Percentiles rank a stretch among this genome's conserved stretches.
Evolutionary conservation across 495 filamentous ascomycete genomes (phyloP).

Genomic region (Tuber calosporum): DNA sequence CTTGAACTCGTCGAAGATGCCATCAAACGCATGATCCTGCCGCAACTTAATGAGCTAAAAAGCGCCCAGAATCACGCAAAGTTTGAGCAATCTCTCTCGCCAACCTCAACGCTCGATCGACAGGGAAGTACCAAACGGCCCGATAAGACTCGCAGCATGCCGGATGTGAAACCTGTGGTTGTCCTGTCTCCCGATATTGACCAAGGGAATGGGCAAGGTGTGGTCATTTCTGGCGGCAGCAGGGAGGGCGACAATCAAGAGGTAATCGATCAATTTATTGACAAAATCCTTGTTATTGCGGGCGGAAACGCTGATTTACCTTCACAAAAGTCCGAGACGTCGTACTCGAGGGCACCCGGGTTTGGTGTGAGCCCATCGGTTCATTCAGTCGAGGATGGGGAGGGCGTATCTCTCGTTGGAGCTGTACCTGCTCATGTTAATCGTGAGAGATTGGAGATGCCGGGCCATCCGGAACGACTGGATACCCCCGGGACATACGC

Average conservation of each 20-base stretch:
- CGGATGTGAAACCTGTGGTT: slow-evolving; percentile 62
- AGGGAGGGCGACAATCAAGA: slow-evolving; percentile 44
- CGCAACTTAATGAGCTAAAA: slow-evolving; percentile 84
- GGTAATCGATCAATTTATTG: slow-evolving; percentile 41
- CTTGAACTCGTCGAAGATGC: slow-evolving; percentile 94
- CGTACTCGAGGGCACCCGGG: slow-evolving; percentile 36
- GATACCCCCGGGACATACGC: slow-evolving; percentile 39
- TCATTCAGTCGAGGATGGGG: slow-evolving; percentile 34
- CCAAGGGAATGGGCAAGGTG: slow-evolving; percentile 48
- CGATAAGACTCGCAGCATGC: slow-evolving; percentile 59
- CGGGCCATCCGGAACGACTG: slow-evolving; percentile 33
- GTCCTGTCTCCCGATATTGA: slow-evolving; percentile 56
- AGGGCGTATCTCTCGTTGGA: slow-evolving; percentile 40
- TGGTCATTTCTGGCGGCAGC: slow-evolving; percentile 47
- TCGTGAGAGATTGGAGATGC: slow-evolving; percentile 33
- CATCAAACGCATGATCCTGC: slow-evolving; percentile 82
- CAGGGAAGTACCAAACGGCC: slow-evolving; percentile 48
- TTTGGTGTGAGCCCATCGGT: slow-evolving; percentile 35
- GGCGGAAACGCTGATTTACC: slow-evolving; percentile 35
- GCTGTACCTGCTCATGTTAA: slow-evolving; percentile 12
- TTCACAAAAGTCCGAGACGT: slow-evolving; percentile 36
- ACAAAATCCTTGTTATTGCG: slow-evolving; percentile 29
- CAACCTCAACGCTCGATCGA: slow-evolving; percentile 43
- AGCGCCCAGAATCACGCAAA: slow-evolving; percentile 68
- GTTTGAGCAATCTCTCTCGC: slow-evolving; percentile 47